These are phyloP conservation scores for Polymyxa betae DNA, from an alignment of 208 protist genomes.

Conservation along the genomic window DNA sequence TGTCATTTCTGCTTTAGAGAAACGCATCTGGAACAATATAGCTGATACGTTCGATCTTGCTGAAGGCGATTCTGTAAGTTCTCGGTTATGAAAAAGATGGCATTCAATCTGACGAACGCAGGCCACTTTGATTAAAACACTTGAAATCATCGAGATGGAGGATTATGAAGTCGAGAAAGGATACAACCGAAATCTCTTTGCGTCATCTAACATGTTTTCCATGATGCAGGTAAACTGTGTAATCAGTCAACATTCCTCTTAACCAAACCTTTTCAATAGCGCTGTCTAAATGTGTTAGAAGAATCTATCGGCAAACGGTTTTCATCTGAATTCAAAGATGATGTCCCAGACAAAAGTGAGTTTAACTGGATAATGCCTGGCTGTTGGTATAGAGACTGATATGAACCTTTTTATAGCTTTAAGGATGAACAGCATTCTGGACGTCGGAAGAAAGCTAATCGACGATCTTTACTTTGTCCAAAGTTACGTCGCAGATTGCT, in stretches of 20 bases:
- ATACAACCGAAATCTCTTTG: not conserved
- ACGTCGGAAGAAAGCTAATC: slow-evolving; percentile 25
- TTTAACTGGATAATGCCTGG: not conserved
- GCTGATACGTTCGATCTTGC: slow-evolving; percentile 16
- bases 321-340: not conserved
- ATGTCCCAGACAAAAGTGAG: not conserved
- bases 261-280: not conserved
- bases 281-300: not conserved
- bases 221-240: slow-evolving; percentile 34
- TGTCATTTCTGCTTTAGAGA: slow-evolving; percentile 42
- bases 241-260: not conserved
- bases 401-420: not conserved
- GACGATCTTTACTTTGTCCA: slow-evolving; percentile 36
- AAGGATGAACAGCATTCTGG: not conserved
- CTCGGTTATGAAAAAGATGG: not conserved
- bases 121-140: slow-evolving; percentile 18
- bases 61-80: slow-evolving; percentile 20
- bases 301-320: slow-evolving; percentile 25
- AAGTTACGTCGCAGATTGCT: slow-evolving; percentile 9
- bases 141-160: slow-evolving; percentile 34
- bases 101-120: not conserved
- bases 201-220: too few species aligned
- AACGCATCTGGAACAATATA: slow-evolving; percentile 46
- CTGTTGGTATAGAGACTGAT: not conserved
- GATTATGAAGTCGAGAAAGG: not conserved